Base-by-base conservation (phyloP, 2,329 filamentous ascomycete genomes). In the Lasiodiplodia sp. region DNA sequence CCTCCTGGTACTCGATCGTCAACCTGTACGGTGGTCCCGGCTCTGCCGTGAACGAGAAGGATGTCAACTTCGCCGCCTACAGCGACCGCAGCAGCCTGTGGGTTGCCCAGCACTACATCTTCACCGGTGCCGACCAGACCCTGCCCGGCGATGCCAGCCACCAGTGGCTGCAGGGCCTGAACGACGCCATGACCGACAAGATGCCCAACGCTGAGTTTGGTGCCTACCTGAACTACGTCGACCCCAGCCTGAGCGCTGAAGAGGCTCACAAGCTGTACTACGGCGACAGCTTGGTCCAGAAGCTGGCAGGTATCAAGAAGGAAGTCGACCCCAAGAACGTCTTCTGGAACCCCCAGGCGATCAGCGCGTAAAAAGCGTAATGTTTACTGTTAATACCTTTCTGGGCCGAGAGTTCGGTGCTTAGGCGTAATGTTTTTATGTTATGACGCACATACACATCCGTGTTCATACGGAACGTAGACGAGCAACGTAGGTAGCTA, bases 141-240 rank as follows among this genome's bases (percentile, higher is more conserved):
- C 80, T 79, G 70, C 77, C 79, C 7, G 57, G 4, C 44, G 44
- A 47, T 71, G n/a, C 71, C 75, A 66, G 75, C 77, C 18, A 77
- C 80, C 31, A 65, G 71, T 82, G 81, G 63, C 75, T 84, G 47
- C 78, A 84, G 44, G 79, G 80, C 63, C 80, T 84, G 73, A 80
- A 82, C 70, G 75, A 79, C 11, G 78, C 76, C 6, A 75, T 83
- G 60, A 78, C 75, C 37, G 73, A 76, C 14, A 75, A 73, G n/a
- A 77, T 81, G 75, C 75, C 76, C 14, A 72, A 78, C 44, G 79
- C 76, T 1, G 72, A 77, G 8, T 85, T 84, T 75, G 84, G 83
- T 21, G 83, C 83, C 68, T 87, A 87, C 70, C 77, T 84, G 71
- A 87, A 87, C 78, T 87, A 87, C 65, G 81, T 85, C 4, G 86